Evolutionary conservation across 768 basidiomycete genomes (phyloP).

Genomic region (Boletus tylopilopsis): DNA sequence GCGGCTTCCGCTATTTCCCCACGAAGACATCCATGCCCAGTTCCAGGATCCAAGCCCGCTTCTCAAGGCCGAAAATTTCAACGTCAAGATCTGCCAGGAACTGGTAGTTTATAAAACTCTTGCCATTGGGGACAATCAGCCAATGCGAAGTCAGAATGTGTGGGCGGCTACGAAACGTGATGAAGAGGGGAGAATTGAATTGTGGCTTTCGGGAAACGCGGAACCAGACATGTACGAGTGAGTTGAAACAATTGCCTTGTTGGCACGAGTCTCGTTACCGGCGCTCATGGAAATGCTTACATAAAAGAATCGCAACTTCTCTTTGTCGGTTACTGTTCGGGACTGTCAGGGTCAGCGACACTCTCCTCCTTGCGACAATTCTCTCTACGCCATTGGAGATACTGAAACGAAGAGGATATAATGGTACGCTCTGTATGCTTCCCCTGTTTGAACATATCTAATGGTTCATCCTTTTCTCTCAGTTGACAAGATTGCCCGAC

Average conservation of each 20-base stretch:
- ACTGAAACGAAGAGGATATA: not conserved
- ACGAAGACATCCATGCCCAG: conserved; percentile 60
- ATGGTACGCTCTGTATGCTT: not conserved
- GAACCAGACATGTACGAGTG: conserved; percentile 88
- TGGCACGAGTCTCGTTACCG: not conserved
- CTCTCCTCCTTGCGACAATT: conserved; percentile 46
- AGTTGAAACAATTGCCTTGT: conserved; percentile 29
- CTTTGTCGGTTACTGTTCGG: conserved; percentile 76
- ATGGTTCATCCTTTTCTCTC: conserved; percentile 26
- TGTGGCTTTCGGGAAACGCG: conserved; percentile 69
- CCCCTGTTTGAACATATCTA: too few species aligned
- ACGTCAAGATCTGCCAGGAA: conserved; percentile 59
- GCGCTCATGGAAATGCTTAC: not conserved
- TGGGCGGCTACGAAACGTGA: conserved; percentile 60
- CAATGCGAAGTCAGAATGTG: conserved; percentile 53
- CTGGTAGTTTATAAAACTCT: conserved; percentile 58
- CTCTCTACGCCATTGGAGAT: conserved; percentile 74
- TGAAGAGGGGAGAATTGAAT: conserved; percentile 51
- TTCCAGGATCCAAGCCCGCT: conserved; percentile 51
- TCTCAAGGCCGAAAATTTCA: conserved; percentile 55
- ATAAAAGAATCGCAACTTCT: conserved; percentile 73
- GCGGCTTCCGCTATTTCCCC: conserved; percentile 66
- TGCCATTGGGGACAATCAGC: conserved; percentile 43
- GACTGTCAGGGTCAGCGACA: conserved; percentile 75
- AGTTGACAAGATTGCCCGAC: conserved; percentile 44